A percentile compares a stretch with the other conserved stretches of the same genome.
phyloP scores from a whole-genome alignment of 2,329 filamentous ascomycete genomes.

The Cladobotryum protrusum region DNA sequence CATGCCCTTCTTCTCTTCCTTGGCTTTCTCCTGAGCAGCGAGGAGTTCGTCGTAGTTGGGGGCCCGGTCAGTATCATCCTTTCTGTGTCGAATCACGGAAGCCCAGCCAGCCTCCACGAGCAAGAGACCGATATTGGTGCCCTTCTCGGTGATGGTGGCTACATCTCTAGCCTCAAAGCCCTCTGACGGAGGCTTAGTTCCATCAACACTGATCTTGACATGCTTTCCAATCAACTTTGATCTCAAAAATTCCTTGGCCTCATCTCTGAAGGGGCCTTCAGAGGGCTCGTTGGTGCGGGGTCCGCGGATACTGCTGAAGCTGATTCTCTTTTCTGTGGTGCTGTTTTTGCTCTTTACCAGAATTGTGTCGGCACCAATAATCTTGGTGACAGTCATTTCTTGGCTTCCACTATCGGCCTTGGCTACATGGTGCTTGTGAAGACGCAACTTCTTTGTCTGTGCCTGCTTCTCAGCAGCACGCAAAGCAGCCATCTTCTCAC shows the following conservation, averaged over 20 bases:
- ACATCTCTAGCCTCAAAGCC: conserved; percentile 94
- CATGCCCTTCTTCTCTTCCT: conserved; percentile 86
- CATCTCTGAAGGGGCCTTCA: conserved; percentile 81
- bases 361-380: conserved; percentile 84
- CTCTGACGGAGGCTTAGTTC: conserved; percentile 80
- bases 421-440: conserved; percentile 76
- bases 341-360: conserved; percentile 80
- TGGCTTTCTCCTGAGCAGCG: conserved; percentile 73
- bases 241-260: conserved; percentile 92
- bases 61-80: conserved; percentile 89
- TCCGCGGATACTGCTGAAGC: conserved; percentile 85
- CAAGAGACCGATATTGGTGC: conserved; percentile 77
- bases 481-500: conserved; percentile 77
- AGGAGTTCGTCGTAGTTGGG: conserved; percentile 89
- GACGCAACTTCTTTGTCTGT: conserved; percentile 65
- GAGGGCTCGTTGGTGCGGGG: conserved; percentile 84
- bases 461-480: conserved; percentile 83
- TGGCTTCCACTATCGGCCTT: conserved; percentile 60
- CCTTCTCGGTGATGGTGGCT: conserved; percentile 74
- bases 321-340: conserved; percentile 76
- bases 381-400: conserved; percentile 78
- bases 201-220: conserved; percentile 81
- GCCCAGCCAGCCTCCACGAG: conserved; percentile 92
- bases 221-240: conserved; percentile 96
- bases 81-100: conserved; percentile 88